Evolutionary conservation across 1,139 yeast genomes (phyloP).

Genomic region (Geotrichum klebahnii): DNA sequence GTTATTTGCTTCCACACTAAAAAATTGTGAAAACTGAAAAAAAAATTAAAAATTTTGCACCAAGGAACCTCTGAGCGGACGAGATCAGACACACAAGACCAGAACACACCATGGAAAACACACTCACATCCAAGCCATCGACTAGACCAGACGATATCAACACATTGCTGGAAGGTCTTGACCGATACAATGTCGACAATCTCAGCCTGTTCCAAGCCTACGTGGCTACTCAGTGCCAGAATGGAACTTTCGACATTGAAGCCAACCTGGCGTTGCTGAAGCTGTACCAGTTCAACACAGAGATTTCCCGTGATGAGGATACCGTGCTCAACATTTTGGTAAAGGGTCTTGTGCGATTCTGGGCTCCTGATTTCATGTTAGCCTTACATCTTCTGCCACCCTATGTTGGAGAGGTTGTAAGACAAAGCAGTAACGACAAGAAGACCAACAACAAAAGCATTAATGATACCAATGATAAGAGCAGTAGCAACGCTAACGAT

Average conservation of each 20-base stretch:
- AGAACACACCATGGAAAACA: constrained; percentile 31
- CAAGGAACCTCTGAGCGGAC: not conserved
- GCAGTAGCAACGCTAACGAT: constrained; percentile 13
- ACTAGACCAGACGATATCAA: constrained; percentile 42
- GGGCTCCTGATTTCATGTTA: constrained; percentile 44
- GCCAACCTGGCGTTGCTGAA: constrained; percentile 48
- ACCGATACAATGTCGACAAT: constrained; percentile 46
- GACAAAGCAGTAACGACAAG: constrained; percentile 4
- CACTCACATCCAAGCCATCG: constrained; percentile 36
- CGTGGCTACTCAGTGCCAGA: constrained; percentile 41
- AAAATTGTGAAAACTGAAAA: not conserved
- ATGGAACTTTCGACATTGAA: constrained; percentile 42
- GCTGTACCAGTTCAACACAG: constrained; percentile 42
- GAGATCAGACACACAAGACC: not conserved
- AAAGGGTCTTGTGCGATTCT: constrained; percentile 44
- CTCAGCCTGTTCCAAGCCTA: constrained; percentile 45
- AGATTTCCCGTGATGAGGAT: constrained; percentile 40
- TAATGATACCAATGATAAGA: not conserved
- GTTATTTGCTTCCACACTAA: not conserved
- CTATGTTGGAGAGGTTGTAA: constrained; percentile 32
- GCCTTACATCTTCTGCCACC: constrained; percentile 47
- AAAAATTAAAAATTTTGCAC: constrained; percentile 4
- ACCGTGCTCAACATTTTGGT: constrained; percentile 42
- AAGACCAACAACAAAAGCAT: not conserved
- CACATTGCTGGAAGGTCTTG: constrained; percentile 41